Percentiles rank a stretch among this genome's conserved stretches.
phyloP scores from a whole-genome alignment of 495 filamentous ascomycete genomes.

The Bacidia gigantensis region DNA sequence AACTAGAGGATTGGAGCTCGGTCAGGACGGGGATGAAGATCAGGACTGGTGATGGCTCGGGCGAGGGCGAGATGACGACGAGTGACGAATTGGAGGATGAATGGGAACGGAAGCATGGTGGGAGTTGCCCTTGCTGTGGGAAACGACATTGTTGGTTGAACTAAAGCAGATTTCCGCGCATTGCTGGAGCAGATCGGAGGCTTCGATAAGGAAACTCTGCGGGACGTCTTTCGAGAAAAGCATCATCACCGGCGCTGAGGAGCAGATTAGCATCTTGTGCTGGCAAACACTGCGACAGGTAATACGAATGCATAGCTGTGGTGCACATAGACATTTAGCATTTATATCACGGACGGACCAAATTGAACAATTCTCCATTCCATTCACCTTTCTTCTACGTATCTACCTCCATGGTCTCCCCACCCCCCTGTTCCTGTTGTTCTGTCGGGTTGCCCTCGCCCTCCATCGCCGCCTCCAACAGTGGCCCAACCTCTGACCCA shows the following conservation, averaged over 20 bases:
- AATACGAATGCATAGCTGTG: neutral
- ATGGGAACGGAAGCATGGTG: neutral
- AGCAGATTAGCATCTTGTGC: neutral
- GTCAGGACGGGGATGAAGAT: neutral
- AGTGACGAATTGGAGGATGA: constrained; percentile 9
- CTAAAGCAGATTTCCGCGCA: neutral
- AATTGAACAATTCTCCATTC: neutral
- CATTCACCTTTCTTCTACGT: constrained; percentile 1
- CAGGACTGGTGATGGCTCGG: no score
- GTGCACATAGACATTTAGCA: neutral
- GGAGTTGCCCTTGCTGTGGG: constrained; percentile 1
- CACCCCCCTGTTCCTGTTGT: constrained; percentile 28
- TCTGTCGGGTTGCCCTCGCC: constrained; percentile 49
- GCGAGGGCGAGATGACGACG: neutral
- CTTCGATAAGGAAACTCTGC: neutral
- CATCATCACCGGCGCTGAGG: neutral
- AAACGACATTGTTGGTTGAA: neutral
- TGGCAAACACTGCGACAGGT: neutral
- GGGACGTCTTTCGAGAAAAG: neutral
- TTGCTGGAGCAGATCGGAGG: neutral
- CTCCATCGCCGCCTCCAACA: constrained; percentile 49
- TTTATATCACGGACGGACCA: neutral
- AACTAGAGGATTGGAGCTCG: neutral
- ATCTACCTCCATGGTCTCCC: constrained; percentile 29
- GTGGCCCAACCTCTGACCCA: constrained; percentile 60